phyloP scores from a whole-genome alignment of 1,139 yeast genomes.

The Ashbya aceris region DNA sequence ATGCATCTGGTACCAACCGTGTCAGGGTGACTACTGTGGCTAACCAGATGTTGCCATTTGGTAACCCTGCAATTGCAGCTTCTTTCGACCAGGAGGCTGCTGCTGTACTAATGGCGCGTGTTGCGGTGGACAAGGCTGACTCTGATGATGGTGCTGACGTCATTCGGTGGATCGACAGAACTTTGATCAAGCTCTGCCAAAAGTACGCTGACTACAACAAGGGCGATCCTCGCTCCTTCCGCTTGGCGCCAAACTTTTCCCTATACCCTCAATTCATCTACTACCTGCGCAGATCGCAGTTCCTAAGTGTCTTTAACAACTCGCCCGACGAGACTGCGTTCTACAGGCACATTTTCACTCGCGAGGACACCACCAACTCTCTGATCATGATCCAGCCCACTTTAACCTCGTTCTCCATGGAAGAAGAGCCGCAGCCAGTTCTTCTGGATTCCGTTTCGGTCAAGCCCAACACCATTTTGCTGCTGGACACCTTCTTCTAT shows the following conservation, averaged over 20 bases:
- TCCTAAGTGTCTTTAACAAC: constrained; percentile 91
- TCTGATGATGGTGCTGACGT: constrained; percentile 67
- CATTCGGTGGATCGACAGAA: constrained; percentile 78
- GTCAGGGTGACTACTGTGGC: constrained; percentile 85
- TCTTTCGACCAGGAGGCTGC: constrained; percentile 99
- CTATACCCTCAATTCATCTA: constrained; percentile 92
- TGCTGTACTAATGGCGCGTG: constrained; percentile 89
- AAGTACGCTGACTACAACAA: constrained; percentile 82
- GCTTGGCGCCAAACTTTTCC: constrained; percentile 69
- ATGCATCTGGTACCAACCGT: constrained; percentile 72
- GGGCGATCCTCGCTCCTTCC: constrained; percentile 67
- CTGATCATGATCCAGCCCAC: constrained; percentile 96
- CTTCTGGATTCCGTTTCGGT: constrained; percentile 87
- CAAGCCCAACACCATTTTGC: constrained; percentile 76
- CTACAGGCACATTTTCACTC: constrained; percentile 83
- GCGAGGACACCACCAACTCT: constrained; percentile 90
- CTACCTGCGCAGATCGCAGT: constrained; percentile 93
- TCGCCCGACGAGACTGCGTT: constrained; percentile 99
- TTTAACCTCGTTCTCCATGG: constrained; percentile 75
- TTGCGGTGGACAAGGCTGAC: constrained; percentile 84
- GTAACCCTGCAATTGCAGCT: constrained; percentile 42
- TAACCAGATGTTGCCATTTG: constrained; percentile 47
- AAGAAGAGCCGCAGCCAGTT: constrained; percentile 87
- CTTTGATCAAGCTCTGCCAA: constrained; percentile 73
- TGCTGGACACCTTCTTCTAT: constrained; percentile 93